phyloP scores from a whole-genome alignment of 163 green algal species.

The Smithsoniella earleae region DNA sequence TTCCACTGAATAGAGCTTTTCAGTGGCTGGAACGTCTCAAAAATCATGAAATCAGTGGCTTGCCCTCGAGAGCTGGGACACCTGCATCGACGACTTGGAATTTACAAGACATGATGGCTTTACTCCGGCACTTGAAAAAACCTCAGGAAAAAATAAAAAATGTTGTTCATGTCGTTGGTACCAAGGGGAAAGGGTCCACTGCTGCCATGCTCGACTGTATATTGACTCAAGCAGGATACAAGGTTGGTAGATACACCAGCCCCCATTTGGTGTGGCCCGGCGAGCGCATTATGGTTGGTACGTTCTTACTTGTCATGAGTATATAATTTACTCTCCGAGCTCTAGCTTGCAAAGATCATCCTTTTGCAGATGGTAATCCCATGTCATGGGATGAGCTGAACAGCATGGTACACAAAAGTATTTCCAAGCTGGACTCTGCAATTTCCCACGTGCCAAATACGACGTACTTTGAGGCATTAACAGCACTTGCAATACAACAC shows the following conservation, averaged over 20 bases:
- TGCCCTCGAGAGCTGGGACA: not conserved
- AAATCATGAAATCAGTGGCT: not conserved
- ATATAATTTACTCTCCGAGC: not conserved
- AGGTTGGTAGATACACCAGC: slow-evolving; percentile 70
- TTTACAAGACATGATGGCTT: not conserved
- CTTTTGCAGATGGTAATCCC: slow-evolving; percentile 21
- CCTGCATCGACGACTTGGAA: slow-evolving; percentile 17
- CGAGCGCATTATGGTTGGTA: slow-evolving; percentile 57
- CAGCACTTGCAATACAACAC: slow-evolving; percentile 65
- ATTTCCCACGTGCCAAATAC: slow-evolving; percentile 32
- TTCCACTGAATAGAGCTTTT: too few species aligned
- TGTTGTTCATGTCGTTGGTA: slow-evolving; percentile 61
- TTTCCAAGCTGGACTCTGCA: slow-evolving; percentile 39
- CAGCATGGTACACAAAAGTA: slow-evolving; percentile 28
- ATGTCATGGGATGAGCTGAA: not conserved
- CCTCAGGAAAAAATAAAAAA: not conserved
- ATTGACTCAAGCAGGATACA: slow-evolving; percentile 51
- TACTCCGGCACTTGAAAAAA: slow-evolving; percentile 32
- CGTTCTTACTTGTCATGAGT: slow-evolving; percentile 30
- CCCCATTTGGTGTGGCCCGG: slow-evolving; percentile 59
- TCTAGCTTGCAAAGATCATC: not conserved
- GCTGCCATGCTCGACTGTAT: slow-evolving; percentile 56
- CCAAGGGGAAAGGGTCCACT: slow-evolving; percentile 82
- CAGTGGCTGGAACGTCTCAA: not conserved
- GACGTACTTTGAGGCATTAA: slow-evolving; percentile 77